Percentiles rank a stretch among this genome's conserved stretches.
phyloP scores from a whole-genome alignment of 768 basidiomycete genomes.

The Mycena capillaripes region DNA sequence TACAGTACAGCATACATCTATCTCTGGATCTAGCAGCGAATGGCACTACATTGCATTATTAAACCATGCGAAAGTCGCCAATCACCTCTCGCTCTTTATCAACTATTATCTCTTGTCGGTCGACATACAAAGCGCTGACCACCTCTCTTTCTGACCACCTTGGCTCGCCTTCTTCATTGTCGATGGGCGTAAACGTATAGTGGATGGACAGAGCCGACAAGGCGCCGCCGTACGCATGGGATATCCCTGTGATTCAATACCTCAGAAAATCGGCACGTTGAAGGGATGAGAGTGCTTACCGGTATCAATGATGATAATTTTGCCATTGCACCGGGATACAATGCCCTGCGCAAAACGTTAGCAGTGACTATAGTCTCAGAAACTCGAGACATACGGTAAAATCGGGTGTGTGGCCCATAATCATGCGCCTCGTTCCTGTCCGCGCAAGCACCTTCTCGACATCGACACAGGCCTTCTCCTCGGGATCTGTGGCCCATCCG shows the following conservation, averaged over 20 bases:
- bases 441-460: conserved; percentile 79
- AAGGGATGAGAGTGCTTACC: conserved; percentile 55
- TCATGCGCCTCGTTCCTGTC: conserved; percentile 88
- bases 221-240: conserved; percentile 94
- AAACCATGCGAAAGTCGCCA: conserved; percentile 51
- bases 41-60: background rate
- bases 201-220: conserved; percentile 90
- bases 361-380: background rate
- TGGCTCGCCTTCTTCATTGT: conserved; percentile 48
- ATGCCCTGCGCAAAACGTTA: conserved; percentile 66
- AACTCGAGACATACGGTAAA: conserved; percentile 68
- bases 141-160: conserved; percentile 75
- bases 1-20: conserved; percentile 14
- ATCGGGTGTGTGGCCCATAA: conserved; percentile 98
- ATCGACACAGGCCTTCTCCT: conserved; percentile 76
- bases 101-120: conserved; percentile 65
- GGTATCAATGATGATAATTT: conserved; percentile 96
- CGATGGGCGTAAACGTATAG: conserved; percentile 82
- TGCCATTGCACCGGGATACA: conserved; percentile 89
- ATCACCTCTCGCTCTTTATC: conserved; percentile 61
- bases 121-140: conserved; percentile 74
- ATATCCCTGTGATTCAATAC: conserved; percentile 73
- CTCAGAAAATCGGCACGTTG: background rate
- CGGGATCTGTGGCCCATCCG: conserved; percentile 87
- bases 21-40: conserved; percentile 1